Conservation (phyloP, 352 stramenopile genomes). For the Aphanomyces invadans region DNA sequence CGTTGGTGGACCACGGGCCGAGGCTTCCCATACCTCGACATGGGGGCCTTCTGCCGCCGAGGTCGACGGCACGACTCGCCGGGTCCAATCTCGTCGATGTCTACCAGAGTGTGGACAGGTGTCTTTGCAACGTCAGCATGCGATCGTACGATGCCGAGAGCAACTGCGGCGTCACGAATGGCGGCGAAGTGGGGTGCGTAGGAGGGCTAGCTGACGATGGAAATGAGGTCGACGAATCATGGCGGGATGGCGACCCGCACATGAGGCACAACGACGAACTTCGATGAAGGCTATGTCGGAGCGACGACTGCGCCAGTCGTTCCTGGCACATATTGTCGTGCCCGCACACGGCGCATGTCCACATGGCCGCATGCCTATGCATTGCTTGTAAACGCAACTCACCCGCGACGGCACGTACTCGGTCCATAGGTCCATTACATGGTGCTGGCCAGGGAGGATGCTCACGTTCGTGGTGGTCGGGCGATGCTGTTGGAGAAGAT, state of each 20-base stretch:
- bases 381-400: not conserved
- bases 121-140: not conserved
- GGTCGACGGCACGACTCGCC: not conserved
- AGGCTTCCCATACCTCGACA: not conserved
- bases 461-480: conserved; percentile 1
- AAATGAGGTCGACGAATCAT: no score
- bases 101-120: not conserved
- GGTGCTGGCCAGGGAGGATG: not conserved
- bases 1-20: not conserved
- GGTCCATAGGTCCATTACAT: not conserved
- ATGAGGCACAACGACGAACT: conserved; percentile 28
- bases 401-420: not conserved
- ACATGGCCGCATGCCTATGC: not conserved
- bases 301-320: no score
- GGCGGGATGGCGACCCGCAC: conserved; percentile 26
- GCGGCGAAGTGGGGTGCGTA: not conserved
- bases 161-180: not conserved
- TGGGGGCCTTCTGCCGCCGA: not conserved
- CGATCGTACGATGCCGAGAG: not conserved
- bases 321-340: conserved; percentile 31
- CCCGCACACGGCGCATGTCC: conserved; percentile 32
- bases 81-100: conserved; percentile 10
- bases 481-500: not conserved
- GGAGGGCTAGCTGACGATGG: no score
- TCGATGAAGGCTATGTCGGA: no score